Base-by-base conservation (phyloP, 2,329 filamentous ascomycete species). In the Epichloe baconii region DNA sequence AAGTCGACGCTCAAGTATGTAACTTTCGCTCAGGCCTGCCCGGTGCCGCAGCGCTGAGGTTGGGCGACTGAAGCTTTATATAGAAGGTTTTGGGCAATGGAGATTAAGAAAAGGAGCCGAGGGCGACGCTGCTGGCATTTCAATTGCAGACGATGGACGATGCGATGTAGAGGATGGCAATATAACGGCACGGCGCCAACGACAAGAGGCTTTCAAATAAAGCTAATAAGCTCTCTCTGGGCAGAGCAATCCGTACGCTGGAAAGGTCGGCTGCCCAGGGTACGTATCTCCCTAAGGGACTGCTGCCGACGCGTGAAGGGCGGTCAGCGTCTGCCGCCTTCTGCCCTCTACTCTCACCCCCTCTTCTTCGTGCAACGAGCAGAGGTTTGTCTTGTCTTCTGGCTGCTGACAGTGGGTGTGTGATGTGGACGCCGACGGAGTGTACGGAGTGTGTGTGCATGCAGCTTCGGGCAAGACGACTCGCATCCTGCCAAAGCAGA, bases 141-240 rank as follows among this genome's bases (percentile, higher is more conserved):
- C 7, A 31, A 31, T 8, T 46, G 43, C 43, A 7, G 26, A 31
- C 19, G 51, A 59, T 10, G 23, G 35, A 40, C 23, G 41, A 50
- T 41, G 51, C 38, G 44, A 48, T 44, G 47, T 19, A 46, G 26
- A 19, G 38, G 44, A n/a, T 31, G 31, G 23, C 40, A 47, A 35
- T 40, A 17, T 34, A n/a, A 42, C 14, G 38, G 21, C 34, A 35
- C 21, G 40, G 50, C 45, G 43, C 42, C 46, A 21, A 49, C 42
- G 50, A 38, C 23, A 31, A 23, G 46, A 36, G 26, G 41, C 35
- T 34, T 31, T 47, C 34, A 19, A 21, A n/a, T 40, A 37, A 36
- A 44, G 8, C 35, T n/a, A 45, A 52, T 23, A 4, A 11, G 10
- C 26, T 34, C 38, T 42, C 35, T 45, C 38, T 23, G 34, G 34